Conservation (phyloP, 768 basidiomycete genomes). For the Boletus rubropictus region DNA sequence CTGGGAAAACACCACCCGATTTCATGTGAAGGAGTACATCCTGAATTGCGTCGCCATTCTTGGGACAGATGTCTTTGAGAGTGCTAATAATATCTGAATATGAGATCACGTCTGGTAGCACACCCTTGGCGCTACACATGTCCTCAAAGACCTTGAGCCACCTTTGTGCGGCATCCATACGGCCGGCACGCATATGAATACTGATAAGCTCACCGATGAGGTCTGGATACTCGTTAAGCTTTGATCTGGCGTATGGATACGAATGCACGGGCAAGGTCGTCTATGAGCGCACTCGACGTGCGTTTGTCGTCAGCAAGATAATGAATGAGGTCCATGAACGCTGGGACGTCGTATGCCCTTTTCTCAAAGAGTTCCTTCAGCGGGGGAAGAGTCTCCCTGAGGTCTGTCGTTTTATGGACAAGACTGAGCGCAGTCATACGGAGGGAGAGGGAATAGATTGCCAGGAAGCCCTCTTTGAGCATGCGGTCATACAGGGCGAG, state of each 20-base stretch:
- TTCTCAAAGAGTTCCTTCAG: conserved; percentile 16
- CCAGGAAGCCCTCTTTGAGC: conserved; percentile 35
- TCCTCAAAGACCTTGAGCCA: conserved; percentile 28
- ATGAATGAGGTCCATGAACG: conserved; percentile 26
- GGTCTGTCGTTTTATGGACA: conserved; percentile 2
- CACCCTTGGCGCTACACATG: conserved; percentile 15
- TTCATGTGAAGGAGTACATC: conserved; percentile 38
- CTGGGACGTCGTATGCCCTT: conserved; percentile 14
- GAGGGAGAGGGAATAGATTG: conserved; percentile 35
- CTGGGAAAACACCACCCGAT: conserved; percentile 32
- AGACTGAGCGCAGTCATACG: conserved; percentile 36
- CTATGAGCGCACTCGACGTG: conserved; percentile 13
- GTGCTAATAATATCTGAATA: conserved; percentile 38
- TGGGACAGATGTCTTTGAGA: conserved; percentile 29
- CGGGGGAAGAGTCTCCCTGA: not conserved
- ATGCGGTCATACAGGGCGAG: conserved; percentile 39
- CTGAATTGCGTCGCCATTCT: conserved; percentile 29
- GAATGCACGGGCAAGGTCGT: conserved; percentile 21
- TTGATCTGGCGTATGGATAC: conserved; percentile 12
- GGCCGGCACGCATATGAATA: conserved; percentile 31
- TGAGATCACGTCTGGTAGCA: conserved; percentile 19
- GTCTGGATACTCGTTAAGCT: conserved; percentile 26
- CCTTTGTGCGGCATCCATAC: conserved; percentile 25
- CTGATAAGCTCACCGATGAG: conserved; percentile 36
- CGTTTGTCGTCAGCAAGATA: conserved; percentile 16